These are phyloP conservation scores for Zoysia japonica DNA, from an alignment of 176 grass and related monocot species.

Conservation along the genomic window DNA sequence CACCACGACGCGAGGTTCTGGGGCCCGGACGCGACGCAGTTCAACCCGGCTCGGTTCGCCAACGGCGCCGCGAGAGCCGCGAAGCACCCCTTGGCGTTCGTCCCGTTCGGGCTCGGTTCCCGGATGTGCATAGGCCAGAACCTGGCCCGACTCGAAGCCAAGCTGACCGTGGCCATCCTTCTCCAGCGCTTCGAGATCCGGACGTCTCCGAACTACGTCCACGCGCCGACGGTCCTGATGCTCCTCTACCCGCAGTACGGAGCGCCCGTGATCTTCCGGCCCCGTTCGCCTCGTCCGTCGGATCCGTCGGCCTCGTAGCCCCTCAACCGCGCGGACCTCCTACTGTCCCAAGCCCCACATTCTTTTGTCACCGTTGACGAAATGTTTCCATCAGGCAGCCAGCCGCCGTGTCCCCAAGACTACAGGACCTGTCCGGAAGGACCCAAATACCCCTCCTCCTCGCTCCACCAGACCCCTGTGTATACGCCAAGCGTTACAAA, in stretches of 20 bases:
- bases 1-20: slow-evolving; percentile 65
- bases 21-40: slow-evolving; percentile 54
- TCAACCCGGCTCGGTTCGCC: slow-evolving; percentile 66
- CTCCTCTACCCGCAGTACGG: slow-evolving; percentile 81
- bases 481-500: slow-evolving; percentile 44
- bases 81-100: slow-evolving; percentile 60
- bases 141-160: slow-evolving; percentile 63
- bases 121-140: slow-evolving; percentile 89
- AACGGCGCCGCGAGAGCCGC: slow-evolving; percentile 42
- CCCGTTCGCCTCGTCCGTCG: neutral
- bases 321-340: too few species aligned
- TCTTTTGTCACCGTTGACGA: neutral
- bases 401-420: neutral
- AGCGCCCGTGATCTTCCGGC: slow-evolving; percentile 61
- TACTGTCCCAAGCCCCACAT: neutral
- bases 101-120: slow-evolving; percentile 67
- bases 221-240: slow-evolving; percentile 78
- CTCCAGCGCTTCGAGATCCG: slow-evolving; percentile 54
- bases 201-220: slow-evolving; percentile 56
- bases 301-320: neutral
- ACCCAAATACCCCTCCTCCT: slow-evolving; percentile 30
- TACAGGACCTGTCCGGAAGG: slow-evolving; percentile 2
- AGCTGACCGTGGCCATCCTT: slow-evolving; percentile 65
- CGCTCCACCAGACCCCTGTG: neutral
- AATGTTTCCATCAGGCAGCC: too few species aligned